A percentile compares a stretch with the other conserved stretches of the same genome.
These are phyloP conservation scores for Aspergillus cejpii DNA, from an alignment of 2,329 filamentous ascomycete genomes.

Conservation along the genomic window DNA sequence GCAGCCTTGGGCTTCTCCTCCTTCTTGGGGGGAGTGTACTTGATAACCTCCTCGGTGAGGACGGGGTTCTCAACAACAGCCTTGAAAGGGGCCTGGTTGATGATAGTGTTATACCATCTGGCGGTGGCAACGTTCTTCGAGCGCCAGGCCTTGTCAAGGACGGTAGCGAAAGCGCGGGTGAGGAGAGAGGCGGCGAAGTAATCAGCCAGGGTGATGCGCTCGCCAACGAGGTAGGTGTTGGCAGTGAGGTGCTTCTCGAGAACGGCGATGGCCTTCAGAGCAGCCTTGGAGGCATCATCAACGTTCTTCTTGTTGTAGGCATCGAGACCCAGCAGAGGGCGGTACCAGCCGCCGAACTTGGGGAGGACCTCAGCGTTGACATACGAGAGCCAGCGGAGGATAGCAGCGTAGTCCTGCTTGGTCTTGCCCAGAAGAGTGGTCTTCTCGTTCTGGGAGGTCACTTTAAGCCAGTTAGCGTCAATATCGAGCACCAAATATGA, in stretches of 20 bases:
- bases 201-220: constrained; percentile 95
- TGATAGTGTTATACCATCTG: constrained; percentile 91
- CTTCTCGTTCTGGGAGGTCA: constrained; percentile 99
- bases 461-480: constrained; percentile 45
- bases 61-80: constrained; percentile 67
- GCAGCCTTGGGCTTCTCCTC: constrained; percentile 59
- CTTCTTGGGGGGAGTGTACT: constrained; percentile 68
- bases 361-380: constrained; percentile 82
- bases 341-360: constrained; percentile 71
- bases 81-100: constrained; percentile 87
- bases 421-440: constrained; percentile 98
- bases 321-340: constrained; percentile 71
- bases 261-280: constrained; percentile 61
- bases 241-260: constrained; percentile 81
- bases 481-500: constrained; percentile 10
- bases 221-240: constrained; percentile 96
- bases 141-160: constrained; percentile 90
- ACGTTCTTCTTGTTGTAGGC: constrained; percentile 98
- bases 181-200: constrained; percentile 74
- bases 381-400: constrained; percentile 97
- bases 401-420: constrained; percentile 99
- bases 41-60: constrained; percentile 73
- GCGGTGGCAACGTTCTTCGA: constrained; percentile 72
- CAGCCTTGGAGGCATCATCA: constrained; percentile 67
- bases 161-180: constrained; percentile 81